Evolutionary conservation across 805 yeast genomes (phyloP), one percentile per base, ranked within the genome.

Genomic region (Suhomyces faveliae): DNA sequence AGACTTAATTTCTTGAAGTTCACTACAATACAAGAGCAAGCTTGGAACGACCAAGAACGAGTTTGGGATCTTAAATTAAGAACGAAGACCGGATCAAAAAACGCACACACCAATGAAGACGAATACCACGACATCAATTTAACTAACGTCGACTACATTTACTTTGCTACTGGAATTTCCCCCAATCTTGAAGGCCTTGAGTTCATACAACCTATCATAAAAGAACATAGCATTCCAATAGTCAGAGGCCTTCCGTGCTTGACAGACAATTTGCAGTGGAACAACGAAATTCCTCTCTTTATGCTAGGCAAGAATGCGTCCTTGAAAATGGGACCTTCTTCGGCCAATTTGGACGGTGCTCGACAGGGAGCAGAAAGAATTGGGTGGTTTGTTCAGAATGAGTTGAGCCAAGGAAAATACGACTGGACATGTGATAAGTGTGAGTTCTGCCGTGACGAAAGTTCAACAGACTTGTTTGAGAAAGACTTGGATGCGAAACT

Each of bases 301-400:
- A 60, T 73, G 64, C 54, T 69, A 4, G 79, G 79, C 1, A 71
- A 74, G 50, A 67, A 72, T 49, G 77, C 79, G 0, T 66, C 70
- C 40, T 53, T 74, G 17, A 56, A 66, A 40, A 65, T 71, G 44
- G 78, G 79, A 0, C 78, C 79, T 1, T 67, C 77, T 0, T 65
- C 75, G 17, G 78, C 79, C 1, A 75, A 75, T 47, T 56, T 74
- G 38, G 78, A 73, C 45, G 79, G 79, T 3, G 78, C 77, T 1
- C 52, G 79, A 30, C 50, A 66, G 10, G 76, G 77, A 3, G 77
- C 78, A 1, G 79, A 74, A 51, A 52, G 78, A 43, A 63, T 73
- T 24, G 77, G 78, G 3, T 68, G 75, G 75, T 62, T 54, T 45
- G 53, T 59, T 21, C 64, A 60, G 29, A 52, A 59, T 12, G 53